Conservation (phyloP, 2,329 filamentous ascomycete species). For the Thermoascus crustaceus region DNA sequence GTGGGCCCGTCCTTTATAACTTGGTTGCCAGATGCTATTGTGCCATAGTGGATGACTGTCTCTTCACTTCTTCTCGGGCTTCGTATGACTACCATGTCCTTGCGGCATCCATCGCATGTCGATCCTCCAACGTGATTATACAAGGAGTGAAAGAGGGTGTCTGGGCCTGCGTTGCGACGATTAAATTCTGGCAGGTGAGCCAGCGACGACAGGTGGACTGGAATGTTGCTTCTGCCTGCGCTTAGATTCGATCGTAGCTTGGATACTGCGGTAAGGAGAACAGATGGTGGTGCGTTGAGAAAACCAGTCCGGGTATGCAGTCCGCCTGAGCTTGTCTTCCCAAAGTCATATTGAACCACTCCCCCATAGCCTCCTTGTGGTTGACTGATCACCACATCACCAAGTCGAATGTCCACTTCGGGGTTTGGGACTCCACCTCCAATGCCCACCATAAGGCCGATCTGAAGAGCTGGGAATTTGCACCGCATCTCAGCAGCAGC, state of each 20-base stretch:
- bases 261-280: constrained; percentile 7
- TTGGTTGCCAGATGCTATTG: constrained; percentile 16
- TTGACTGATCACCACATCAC: constrained; percentile 21
- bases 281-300: constrained; percentile 6
- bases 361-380: constrained; percentile 9
- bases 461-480: constrained; percentile 12
- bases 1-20: constrained; percentile 14
- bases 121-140: constrained; percentile 1
- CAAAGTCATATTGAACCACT: constrained; percentile 21
- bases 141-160: neutral
- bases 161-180: neutral
- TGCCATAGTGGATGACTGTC: constrained; percentile 13
- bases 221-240: constrained; percentile 2
- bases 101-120: neutral
- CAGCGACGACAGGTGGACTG: constrained; percentile 2
- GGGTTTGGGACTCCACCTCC: constrained; percentile 23
- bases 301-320: constrained; percentile 4
- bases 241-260: constrained; percentile 7
- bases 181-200: constrained; percentile 5
- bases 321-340: constrained; percentile 9
- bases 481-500: constrained; percentile 10
- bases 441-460: constrained; percentile 38
- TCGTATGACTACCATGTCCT: constrained; percentile 4
- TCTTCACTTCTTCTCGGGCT: neutral
- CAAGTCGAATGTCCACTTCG: constrained; percentile 21